Evolutionary conservation across 352 stramenopile species (phyloP), one percentile per base, ranked within the genome.

Genomic region (Pythium folliculosum): DNA sequence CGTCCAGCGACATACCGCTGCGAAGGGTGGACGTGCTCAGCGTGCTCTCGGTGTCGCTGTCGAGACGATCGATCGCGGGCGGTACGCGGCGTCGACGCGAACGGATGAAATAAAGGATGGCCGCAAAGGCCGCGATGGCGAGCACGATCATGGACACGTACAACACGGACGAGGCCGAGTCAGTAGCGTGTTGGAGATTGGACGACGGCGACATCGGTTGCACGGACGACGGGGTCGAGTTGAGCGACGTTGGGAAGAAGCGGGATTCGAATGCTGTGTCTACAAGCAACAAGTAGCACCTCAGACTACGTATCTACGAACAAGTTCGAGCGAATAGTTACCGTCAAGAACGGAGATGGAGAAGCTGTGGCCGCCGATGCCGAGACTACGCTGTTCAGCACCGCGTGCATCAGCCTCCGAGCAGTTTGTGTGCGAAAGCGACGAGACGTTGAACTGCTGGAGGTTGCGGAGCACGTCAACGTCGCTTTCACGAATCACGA

Each of bases 1-100:
- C 80, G 49, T 89, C 70, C 1, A 71, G 63, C 16, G 82, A 40
- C n/a, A 65, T 61, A 35, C 40, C 27, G 25, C 23, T 37, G 60
- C 45, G 30, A 25, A 37, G 19, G 9, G 25, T 55, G n/a, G 49
- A 47, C 30, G 37, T 47, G 17, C 40, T 47, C 9, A 21, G 40
- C 5, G 40, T 47, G 14, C 40, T 47, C 5, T 47, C 40, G 40
- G 9, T 13, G 40, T 47, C 40, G 7, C 40, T 47, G 40, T 47
- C 40, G 17, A 47, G 13, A 2, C 40, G 40, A 47, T 16, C 17
- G 40, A 47, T 47, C 17, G 40, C 17, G 2, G 9, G 4, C 4
- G 19, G 40, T n/a, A 16, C 38, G 19, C 25, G 45, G 14, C 43
- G 10, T 14, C 38, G 48, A 44, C 49, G 37, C 16, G 19, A 43